Conservation (phyloP, 1,284 basidiomycete species). For the Ustilago tritici region DNA sequence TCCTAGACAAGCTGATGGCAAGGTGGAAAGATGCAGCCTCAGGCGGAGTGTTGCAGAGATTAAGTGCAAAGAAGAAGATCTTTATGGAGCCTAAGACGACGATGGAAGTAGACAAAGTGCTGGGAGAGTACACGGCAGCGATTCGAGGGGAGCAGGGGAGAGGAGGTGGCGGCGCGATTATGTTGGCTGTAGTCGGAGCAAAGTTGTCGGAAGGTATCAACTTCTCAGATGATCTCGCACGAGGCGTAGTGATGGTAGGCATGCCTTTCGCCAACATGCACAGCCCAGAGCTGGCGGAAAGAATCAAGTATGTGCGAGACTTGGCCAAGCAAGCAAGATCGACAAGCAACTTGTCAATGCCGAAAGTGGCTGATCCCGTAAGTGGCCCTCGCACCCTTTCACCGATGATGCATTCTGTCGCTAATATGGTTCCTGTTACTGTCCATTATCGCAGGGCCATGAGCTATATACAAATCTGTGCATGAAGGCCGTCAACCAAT, state of each 20-base stretch:
- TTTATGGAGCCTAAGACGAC: slow-evolving; percentile 89
- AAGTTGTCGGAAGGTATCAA: slow-evolving; percentile 98
- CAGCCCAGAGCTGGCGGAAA: slow-evolving; percentile 89
- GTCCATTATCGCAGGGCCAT: slow-evolving; percentile 30
- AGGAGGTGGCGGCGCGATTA: slow-evolving; percentile 61
- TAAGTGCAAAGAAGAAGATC: slow-evolving; percentile 82
- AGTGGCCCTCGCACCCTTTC: not conserved
- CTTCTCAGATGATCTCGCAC: slow-evolving; percentile 84
- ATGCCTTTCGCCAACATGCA: slow-evolving; percentile 92
- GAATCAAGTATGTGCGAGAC: slow-evolving; percentile 75
- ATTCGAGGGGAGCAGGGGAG: slow-evolving; percentile 64
- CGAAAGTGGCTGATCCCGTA: slow-evolving; percentile 28
- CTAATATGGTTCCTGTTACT: not conserved
- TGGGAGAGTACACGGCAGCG: slow-evolving; percentile 81
- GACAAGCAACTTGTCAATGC: not conserved
- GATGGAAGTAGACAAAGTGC: slow-evolving; percentile 80
- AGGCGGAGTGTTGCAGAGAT: slow-evolving; percentile 75
- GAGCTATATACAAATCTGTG: slow-evolving; percentile 73
- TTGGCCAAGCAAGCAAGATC: slow-evolving; percentile 22
- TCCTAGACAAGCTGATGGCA: slow-evolving; percentile 78
- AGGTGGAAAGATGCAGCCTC: slow-evolving; percentile 75
- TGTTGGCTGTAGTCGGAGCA: slow-evolving; percentile 91
- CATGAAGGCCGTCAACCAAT: slow-evolving; percentile 97
- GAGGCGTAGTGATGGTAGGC: slow-evolving; percentile 86
- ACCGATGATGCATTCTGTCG: not conserved